Evolutionary conservation across 192 early-diverging fungal species (phyloP), one percentile per base, ranked within the genome.

Genomic region (Linderina pennispora): DNA sequence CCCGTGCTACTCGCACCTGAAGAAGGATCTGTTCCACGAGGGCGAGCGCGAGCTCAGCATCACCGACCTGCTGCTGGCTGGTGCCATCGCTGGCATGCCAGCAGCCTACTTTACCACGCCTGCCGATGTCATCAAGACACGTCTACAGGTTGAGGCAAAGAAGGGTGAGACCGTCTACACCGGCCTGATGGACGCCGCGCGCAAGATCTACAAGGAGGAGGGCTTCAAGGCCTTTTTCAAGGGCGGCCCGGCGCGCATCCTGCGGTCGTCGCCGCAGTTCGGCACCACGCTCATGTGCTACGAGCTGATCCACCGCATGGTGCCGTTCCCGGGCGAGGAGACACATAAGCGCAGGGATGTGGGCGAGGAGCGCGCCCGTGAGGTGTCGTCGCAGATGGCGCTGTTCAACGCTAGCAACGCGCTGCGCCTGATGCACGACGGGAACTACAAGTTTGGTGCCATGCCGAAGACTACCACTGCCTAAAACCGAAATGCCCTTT

Each of bases 61-160:
- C 8, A 22, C 55, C 20, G 69, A 77, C 19, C 68, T 98, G 1
- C 76, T 98, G 32, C 75, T 86, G 16, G 77, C 95, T 22, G 95
- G 95, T 70, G 92, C 92, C 9, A 67, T 89, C 33, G 95, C 95
- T 32, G 95, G 95, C 74, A 96, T 98, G 77, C 75, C 75, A 14
- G 95, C 95, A 15, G 92, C 95, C 5, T 98, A 95, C 75, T 82
- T 98, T 23, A 91, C 92, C 23, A 98, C 95, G 0, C 95, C 95
- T 13, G 90, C 91, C 23, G 95, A 98, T 74, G 95, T 98, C 21
- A 95, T 98, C 74, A 97, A 97, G 75, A 98, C 95, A 11, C 86
- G 95, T 43, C 66, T 98, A 24, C 95, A 98, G 69, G 95, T 94
- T 21, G 88, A 90, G 44, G 92, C 91, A 22, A 75, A 82, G 32